Conservation (phyloP, 352 stramenopile species). For the Blastocystis sp. region DNA sequence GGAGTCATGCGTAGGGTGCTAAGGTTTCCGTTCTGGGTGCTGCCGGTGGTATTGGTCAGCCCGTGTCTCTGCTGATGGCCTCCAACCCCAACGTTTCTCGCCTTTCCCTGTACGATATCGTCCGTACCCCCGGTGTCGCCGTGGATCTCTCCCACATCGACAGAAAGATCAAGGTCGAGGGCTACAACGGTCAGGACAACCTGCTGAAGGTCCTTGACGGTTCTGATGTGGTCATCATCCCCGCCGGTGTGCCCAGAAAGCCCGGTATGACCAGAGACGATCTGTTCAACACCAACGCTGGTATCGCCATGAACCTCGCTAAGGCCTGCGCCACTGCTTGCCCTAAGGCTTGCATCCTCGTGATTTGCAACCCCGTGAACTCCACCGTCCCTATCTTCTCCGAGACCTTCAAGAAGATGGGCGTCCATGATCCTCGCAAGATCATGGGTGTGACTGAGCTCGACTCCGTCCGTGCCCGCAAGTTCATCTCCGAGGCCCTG, state of each 20-base stretch:
- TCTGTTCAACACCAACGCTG: constrained; percentile 90
- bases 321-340: constrained; percentile 88
- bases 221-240: constrained; percentile 94
- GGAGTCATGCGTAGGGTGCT: constrained; percentile 9
- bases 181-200: constrained; percentile 73
- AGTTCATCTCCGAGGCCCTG: constrained; percentile 23
- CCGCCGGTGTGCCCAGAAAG: constrained; percentile 95
- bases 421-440: constrained; percentile 72
- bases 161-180: constrained; percentile 72
- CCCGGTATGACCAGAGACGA: constrained; percentile 91
- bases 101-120: constrained; percentile 95
- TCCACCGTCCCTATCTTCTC: constrained; percentile 97
- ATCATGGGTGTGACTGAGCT: constrained; percentile 44
- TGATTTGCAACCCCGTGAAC: constrained; percentile 99
- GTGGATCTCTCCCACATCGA: constrained; percentile 82
- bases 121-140: constrained; percentile 93
- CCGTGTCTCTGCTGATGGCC: constrained; percentile 95
- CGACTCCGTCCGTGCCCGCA: constrained; percentile 23
- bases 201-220: constrained; percentile 75
- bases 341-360: constrained; percentile 88
- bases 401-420: constrained; percentile 92
- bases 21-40: constrained; percentile 79
- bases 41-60: constrained; percentile 95
- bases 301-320: constrained; percentile 92
- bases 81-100: constrained; percentile 89